Percentiles rank a stretch among this genome's conserved stretches.
These are phyloP conservation scores for Diaporthe longicolla DNA, from an alignment of 2,329 filamentous ascomycete genomes.

Conservation along the genomic window DNA sequence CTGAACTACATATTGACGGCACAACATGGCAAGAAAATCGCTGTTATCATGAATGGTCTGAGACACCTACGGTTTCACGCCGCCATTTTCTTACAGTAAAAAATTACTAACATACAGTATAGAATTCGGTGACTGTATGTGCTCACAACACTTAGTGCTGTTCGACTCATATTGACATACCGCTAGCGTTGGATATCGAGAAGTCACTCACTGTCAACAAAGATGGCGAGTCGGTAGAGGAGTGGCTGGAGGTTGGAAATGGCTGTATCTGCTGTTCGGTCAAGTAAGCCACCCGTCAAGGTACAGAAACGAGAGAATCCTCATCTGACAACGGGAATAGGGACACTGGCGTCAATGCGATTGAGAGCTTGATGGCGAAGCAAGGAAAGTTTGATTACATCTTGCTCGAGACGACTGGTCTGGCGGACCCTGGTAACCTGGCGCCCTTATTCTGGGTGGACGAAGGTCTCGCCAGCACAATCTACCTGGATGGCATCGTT, in stretches of 20 bases:
- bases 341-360: conserved; percentile 93
- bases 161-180: conserved; percentile 29
- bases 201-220: conserved; percentile 94
- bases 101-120: conserved; percentile 41
- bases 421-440: conserved; percentile 95
- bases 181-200: conserved; percentile 90
- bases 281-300: conserved; percentile 70
- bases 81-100: not conserved
- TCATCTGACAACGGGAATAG: conserved; percentile 56
- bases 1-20: conserved; percentile 97
- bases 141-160: conserved; percentile 41
- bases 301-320: not conserved
- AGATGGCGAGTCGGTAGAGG: conserved; percentile 84
- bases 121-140: conserved; percentile 87
- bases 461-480: conserved; percentile 92
- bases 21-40: conserved; percentile 97
- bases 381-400: conserved; percentile 98
- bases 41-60: conserved; percentile 92
- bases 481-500: conserved; percentile 97
- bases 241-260: conserved; percentile 97
- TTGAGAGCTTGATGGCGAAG: conserved; percentile 95
- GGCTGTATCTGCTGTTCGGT: conserved; percentile 98
- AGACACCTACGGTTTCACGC: not conserved
- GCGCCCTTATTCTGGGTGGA: conserved; percentile 98
- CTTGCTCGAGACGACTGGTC: conserved; percentile 92